phyloP scores from a whole-genome alignment of 2,329 filamentous ascomycete genomes.

The Monilinia vaccinii-corymbosi region DNA sequence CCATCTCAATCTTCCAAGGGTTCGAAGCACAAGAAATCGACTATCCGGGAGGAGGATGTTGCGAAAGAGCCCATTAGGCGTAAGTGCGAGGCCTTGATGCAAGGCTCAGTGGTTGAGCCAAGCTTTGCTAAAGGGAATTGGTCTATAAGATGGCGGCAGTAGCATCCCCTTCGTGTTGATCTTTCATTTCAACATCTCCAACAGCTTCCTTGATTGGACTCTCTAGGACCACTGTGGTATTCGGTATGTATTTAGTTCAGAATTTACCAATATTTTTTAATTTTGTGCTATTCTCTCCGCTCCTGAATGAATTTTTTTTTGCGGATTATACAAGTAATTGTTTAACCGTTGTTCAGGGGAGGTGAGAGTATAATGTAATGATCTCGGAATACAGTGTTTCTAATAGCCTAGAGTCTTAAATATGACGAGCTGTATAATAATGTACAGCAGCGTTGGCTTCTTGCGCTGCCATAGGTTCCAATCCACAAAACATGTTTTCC shows the following conservation, averaged over 20 bases:
- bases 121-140: conserved; percentile 8
- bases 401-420: no score
- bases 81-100: conserved; percentile 8
- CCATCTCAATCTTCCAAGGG: background rate
- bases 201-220: no score
- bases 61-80: background rate
- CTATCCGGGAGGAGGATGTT: background rate
- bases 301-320: no score
- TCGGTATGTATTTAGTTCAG: no score
- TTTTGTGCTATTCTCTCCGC: no score
- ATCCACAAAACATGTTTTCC: background rate
- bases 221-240: no score
- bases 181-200: no score
- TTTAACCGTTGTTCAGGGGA: no score
- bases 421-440: background rate
- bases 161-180: background rate
- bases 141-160: conserved; percentile 9
- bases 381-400: no score
- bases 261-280: no score
- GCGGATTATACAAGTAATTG: no score
- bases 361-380: no score
- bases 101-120: conserved; percentile 8
- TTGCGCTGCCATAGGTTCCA: background rate
- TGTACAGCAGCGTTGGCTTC: background rate
- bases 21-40: background rate